Evolutionary conservation across 2,329 filamentous ascomycete genomes (phyloP).

Genomic region (Penicillium sp.): DNA sequence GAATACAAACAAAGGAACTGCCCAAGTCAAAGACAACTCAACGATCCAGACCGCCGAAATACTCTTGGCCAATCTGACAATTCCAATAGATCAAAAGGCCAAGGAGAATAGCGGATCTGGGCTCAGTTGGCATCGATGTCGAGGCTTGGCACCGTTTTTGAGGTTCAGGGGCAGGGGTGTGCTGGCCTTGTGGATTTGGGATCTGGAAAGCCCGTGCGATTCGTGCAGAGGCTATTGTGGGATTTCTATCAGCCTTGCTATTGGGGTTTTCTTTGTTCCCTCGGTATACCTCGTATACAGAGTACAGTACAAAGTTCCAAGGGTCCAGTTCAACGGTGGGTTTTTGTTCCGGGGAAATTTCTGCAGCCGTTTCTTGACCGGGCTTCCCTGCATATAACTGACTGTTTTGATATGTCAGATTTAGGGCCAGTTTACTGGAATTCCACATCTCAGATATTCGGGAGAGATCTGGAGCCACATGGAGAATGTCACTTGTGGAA

Average conservation of each 20-base stretch:
- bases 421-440: neutral
- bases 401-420: constrained; percentile 1
- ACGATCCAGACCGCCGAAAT: constrained; percentile 12
- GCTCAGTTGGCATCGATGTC: constrained; percentile 2
- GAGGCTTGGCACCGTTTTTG: constrained; percentile 16
- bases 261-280: neutral
- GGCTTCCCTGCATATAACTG: constrained; percentile 1
- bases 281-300: too few species aligned
- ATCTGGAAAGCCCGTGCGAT: neutral
- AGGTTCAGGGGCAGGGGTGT: constrained; percentile 12
- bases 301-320: neutral
- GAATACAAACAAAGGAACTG: neutral
- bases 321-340: neutral
- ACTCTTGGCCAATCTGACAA: constrained; percentile 3
- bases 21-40: constrained; percentile 2
- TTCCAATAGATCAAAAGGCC: constrained; percentile 6
- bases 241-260: neutral
- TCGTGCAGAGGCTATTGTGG: neutral
- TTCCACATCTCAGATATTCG: neutral
- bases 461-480: constrained; percentile 1
- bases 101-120: constrained; percentile 16
- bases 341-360: constrained; percentile 2
- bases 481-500: neutral
- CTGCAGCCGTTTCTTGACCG: neutral
- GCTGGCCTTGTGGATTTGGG: neutral